Conservation (phyloP, 371 early-diverging fungal species). For the Mucor circinelloides region DNA sequence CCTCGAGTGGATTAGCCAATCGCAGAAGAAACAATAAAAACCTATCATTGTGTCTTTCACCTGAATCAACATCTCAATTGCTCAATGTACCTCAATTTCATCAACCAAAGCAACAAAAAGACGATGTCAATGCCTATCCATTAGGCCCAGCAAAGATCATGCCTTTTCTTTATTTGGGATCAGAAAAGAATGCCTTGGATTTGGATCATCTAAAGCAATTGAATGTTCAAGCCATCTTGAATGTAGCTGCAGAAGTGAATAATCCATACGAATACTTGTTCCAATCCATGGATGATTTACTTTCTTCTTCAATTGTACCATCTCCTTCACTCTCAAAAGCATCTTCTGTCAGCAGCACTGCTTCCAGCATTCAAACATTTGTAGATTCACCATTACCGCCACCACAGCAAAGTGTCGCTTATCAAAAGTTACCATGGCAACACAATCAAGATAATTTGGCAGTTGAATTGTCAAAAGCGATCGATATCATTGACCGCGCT, state of each 20-base stretch:
- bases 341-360: conserved; percentile 32
- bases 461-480: conserved; percentile 65
- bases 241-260: conserved; percentile 79
- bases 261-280: conserved; percentile 40
- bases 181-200: conserved; percentile 61
- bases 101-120: conserved; percentile 7
- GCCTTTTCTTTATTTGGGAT: conserved; percentile 74
- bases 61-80: conserved; percentile 12
- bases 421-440: conserved; percentile 76
- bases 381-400: not conserved
- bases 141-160: conserved; percentile 63
- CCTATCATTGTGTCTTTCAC: conserved; percentile 33
- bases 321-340: conserved; percentile 41
- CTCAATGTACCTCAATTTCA: conserved; percentile 17
- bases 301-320: conserved; percentile 15
- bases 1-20: conserved; percentile 9
- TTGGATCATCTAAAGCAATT: conserved; percentile 40
- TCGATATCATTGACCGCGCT: conserved; percentile 73
- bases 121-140: conserved; percentile 41
- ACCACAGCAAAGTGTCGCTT: conserved; percentile 16
- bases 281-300: conserved; percentile 29
- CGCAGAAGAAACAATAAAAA: conserved; percentile 40
- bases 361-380: conserved; percentile 26
- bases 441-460: conserved; percentile 76
- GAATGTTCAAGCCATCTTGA: conserved; percentile 66